phyloP scores from a whole-genome alignment of 345 rosid genomes.

The Ceriops decandra region DNA sequence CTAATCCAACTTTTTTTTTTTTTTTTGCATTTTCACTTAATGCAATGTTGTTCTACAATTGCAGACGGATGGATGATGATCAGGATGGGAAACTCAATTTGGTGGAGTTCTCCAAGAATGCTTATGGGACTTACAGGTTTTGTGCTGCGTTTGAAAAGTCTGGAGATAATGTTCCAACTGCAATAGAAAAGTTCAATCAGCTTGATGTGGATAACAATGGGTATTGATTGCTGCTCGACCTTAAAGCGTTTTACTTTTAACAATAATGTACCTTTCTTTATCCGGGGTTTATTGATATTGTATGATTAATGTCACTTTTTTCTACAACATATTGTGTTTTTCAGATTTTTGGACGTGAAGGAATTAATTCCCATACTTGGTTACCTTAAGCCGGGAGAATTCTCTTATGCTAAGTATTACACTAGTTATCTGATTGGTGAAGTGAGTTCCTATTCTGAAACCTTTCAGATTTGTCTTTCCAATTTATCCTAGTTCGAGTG shows the following conservation, averaged over 20 bases:
- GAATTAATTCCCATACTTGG: slow-evolving; percentile 56
- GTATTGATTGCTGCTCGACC: slow-evolving; percentile 6
- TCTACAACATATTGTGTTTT: neutral
- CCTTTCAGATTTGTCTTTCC: neutral
- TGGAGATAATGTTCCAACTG: slow-evolving; percentile 25
- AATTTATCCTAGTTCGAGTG: too few species aligned
- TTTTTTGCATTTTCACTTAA: too few species aligned
- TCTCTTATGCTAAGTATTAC: slow-evolving; percentile 52
- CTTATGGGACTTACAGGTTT: slow-evolving; percentile 45
- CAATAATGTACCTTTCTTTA: too few species aligned
- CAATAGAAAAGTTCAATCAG: slow-evolving; percentile 45
- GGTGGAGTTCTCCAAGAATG: slow-evolving; percentile 40
- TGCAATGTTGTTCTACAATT: neutral
- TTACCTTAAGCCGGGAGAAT: slow-evolving; percentile 63
- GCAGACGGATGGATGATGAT: slow-evolving; percentile 56
- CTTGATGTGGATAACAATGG: slow-evolving; percentile 54
- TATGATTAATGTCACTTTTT: neutral
- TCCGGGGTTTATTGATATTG: too few species aligned
- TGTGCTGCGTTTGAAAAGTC: slow-evolving; percentile 42
- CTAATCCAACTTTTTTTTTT: too few species aligned
- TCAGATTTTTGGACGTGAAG: slow-evolving; percentile 37
- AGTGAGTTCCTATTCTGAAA: slow-evolving; percentile 27
- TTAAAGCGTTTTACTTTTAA: neutral
- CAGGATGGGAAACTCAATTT: slow-evolving; percentile 48
- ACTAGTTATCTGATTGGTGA: slow-evolving; percentile 43